Evolutionary conservation across 2,329 filamentous ascomycete genomes (phyloP).

Genomic region (Stagonosporopsis cucurbitacearum): DNA sequence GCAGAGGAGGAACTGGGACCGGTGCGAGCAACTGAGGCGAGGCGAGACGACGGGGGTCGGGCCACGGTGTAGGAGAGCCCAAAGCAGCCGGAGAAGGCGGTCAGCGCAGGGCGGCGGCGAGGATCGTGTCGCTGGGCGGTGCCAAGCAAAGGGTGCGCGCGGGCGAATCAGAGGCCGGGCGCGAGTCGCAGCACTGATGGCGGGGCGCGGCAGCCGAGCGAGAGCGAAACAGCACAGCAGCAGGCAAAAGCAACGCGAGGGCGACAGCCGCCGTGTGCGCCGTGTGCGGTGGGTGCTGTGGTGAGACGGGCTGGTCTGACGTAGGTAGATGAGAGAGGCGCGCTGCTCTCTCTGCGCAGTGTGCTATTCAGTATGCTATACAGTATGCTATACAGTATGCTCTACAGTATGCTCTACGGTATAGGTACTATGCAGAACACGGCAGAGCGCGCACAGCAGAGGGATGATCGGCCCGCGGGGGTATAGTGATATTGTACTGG

Average conservation of each 20-base stretch:
- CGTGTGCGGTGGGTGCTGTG: constrained; percentile 25
- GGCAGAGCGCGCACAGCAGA: neutral
- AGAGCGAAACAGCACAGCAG: constrained; percentile 6
- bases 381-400: too few relatives aligned
- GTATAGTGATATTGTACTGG: too few relatives aligned
- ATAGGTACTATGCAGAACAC: neutral
- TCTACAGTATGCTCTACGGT: too few relatives aligned
- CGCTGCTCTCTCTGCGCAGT: too few relatives aligned
- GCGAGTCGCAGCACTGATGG: constrained; percentile 23
- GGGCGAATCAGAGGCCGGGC: constrained; percentile 35
- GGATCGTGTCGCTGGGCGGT: constrained; percentile 28
- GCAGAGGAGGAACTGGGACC: constrained; percentile 8
- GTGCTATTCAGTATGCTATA: too few relatives aligned
- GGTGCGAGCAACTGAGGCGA: constrained; percentile 27
- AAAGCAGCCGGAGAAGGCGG: constrained; percentile 35
- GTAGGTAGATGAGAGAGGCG: too few relatives aligned
- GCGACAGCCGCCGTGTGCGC: constrained; percentile 17
- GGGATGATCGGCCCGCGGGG: constrained; percentile 27
- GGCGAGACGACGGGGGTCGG: constrained; percentile 25
- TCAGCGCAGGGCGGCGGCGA: constrained; percentile 28
- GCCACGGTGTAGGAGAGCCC: constrained; percentile 23
- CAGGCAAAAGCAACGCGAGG: constrained; percentile 27
- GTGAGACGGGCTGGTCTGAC: constrained; percentile 30
- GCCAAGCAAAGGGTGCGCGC: constrained; percentile 32
- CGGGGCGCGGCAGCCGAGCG: constrained; percentile 29